Base-by-base conservation (phyloP, 495 filamentous ascomycete genomes). In the Parathielavia hyrcaniae region DNA sequence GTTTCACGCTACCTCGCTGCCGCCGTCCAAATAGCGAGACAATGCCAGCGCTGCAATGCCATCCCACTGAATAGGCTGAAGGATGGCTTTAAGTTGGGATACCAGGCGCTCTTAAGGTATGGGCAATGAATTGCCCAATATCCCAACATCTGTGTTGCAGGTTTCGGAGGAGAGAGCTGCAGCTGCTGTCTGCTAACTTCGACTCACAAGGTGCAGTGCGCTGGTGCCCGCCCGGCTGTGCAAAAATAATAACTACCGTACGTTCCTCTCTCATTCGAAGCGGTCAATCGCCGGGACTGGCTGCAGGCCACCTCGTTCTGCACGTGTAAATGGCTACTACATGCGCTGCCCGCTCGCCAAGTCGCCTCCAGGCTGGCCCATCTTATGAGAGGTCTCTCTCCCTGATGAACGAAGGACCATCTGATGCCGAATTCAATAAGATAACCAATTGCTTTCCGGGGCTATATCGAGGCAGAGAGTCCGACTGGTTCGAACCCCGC, bases 401-500 rank as follows among this genome's bases (percentile, higher is more conserved):
- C 6, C 26, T 30, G 26, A 30, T 30, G 26, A 30, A 36, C 52
- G 26, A 45, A 54, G 40, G 52, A 20, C 45, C 36, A 7, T 56
- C 54, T 35, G 34, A 57, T 32, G 44, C 22, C 34, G 50, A 49
- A 51, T 47, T 40, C 56, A 39, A 53, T 34, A 22, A 38, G n/a
- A 22, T 22, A n/a, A n/a, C n/a, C n/a, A n/a, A n/a, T n/a, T n/a
- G 40, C 45, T 23, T 23, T 50, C 40, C 20, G 43, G 34, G 36
- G 41, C 50, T 48, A 48, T 43, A 11, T 50, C 50, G 20, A 13
- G 57, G 22, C 44, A 50, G 58, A 50, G 58, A 38, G 51, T 50
- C 45, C 43, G 46, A 60, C 51, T 60, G 58, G 58, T 44, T 20
- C 30, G 35, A 17, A 19, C 51, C 58, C 58, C 51, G 45, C 58